phyloP scores from a whole-genome alignment of 2,329 filamentous ascomycete species.

The Ophiostoma quercus region DNA sequence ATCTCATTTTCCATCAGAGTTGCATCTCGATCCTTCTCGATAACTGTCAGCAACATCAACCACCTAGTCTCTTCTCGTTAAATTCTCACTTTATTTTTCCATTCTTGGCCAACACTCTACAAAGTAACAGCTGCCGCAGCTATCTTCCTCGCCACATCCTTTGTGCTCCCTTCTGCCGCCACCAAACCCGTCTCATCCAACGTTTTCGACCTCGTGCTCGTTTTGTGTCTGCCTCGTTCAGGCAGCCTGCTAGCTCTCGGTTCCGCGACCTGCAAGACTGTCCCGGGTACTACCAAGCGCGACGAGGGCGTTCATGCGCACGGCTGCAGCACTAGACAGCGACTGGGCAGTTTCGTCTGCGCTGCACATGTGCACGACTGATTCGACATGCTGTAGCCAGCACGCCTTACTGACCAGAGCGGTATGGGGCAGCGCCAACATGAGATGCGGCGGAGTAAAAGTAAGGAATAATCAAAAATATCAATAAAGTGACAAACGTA shows the following conservation, averaged over 20 bases:
- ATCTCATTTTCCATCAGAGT: too few species aligned
- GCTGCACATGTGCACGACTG: slow-evolving; percentile 22
- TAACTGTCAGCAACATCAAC: too few species aligned
- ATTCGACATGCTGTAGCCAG: slow-evolving; percentile 22
- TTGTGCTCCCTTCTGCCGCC: background rate
- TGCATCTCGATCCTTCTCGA: too few species aligned
- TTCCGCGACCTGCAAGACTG: background rate
- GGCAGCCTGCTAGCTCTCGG: background rate
- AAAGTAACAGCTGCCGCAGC: background rate
- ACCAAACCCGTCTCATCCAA: background rate
- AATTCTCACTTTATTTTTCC: too few species aligned
- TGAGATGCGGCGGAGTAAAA: background rate
- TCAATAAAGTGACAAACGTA: background rate
- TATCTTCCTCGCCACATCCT: background rate
- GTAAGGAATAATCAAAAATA: background rate
- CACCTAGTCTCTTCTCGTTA: too few species aligned
- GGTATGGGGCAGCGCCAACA: too few species aligned
- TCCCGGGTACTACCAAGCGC: background rate
- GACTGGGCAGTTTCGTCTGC: background rate
- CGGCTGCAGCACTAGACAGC: background rate
- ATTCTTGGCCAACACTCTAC: too few species aligned
- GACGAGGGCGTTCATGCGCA: background rate
- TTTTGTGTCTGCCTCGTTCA: background rate
- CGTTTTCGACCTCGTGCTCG: slow-evolving; percentile 10
- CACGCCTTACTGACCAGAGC: slow-evolving; percentile 1